Conservation (phyloP, 1,284 basidiomycete species). For the Fomitopsis betulina region DNA sequence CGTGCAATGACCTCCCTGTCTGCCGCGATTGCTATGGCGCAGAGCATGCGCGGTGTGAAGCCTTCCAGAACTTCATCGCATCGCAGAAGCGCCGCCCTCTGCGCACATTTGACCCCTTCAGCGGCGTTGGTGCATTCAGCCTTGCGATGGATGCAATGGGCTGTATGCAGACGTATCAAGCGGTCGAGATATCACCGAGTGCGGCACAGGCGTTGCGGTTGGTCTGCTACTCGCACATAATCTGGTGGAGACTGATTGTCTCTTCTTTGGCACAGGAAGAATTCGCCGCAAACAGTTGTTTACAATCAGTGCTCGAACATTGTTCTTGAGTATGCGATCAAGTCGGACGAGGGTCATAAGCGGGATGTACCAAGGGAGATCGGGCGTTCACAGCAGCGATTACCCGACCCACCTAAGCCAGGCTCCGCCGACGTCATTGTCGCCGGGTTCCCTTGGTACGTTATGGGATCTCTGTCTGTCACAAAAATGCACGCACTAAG, state of each 20-base stretch:
- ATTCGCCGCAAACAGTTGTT: slow-evolving; percentile 39
- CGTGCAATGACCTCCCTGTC: slow-evolving; percentile 32
- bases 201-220: slow-evolving; percentile 62
- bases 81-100: slow-evolving; percentile 29
- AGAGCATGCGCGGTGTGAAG: slow-evolving; percentile 26
- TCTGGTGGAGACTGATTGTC: neutral
- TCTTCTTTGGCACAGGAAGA: slow-evolving; percentile 28
- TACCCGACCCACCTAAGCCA: slow-evolving; percentile 43
- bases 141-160: slow-evolving; percentile 48
- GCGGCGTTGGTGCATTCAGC: slow-evolving; percentile 61
- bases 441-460: slow-evolving; percentile 72
- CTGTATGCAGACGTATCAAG: slow-evolving; percentile 54
- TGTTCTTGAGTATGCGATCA: slow-evolving; percentile 51
- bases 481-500: neutral
- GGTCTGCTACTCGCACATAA: neutral
- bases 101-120: slow-evolving; percentile 57
- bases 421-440: slow-evolving; percentile 56
- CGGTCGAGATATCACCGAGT: slow-evolving; percentile 65
- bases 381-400: slow-evolving; percentile 22
- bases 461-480: neutral
- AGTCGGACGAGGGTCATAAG: slow-evolving; percentile 36
- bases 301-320: slow-evolving; percentile 61
- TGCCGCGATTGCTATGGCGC: slow-evolving; percentile 43
- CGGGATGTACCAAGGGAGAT: slow-evolving; percentile 32
- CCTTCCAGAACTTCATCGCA: slow-evolving; percentile 19